phyloP scores from a whole-genome alignment of 345 rosid genomes.

The Heritiera littoralis region DNA sequence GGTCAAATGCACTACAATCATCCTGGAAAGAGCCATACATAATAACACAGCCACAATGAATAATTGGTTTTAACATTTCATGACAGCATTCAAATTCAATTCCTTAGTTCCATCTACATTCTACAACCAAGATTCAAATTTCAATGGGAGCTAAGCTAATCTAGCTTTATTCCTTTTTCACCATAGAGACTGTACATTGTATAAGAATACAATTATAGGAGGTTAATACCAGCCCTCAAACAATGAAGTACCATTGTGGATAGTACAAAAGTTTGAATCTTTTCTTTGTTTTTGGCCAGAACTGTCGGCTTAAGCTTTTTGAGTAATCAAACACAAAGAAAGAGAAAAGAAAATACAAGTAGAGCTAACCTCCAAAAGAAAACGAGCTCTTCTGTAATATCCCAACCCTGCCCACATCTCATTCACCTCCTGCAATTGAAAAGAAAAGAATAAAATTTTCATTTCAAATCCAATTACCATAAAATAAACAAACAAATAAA shows the following conservation, averaged over 20 bases:
- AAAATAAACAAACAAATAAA: background rate
- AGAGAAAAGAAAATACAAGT: background rate
- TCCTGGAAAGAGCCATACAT: background rate
- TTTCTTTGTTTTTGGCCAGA: too few relatives aligned
- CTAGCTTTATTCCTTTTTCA: background rate
- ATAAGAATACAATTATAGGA: background rate
- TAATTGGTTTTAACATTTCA: background rate
- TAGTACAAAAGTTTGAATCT: background rate
- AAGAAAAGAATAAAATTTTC: constrained; percentile 17
- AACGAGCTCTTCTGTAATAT: constrained; percentile 90
- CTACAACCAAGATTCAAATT: background rate
- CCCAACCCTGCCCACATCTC: constrained; percentile 99
- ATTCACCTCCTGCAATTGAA: constrained; percentile 75
- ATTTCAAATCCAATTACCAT: background rate
- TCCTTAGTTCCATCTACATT: background rate
- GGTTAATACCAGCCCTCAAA: background rate
- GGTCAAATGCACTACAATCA: constrained; percentile 1
- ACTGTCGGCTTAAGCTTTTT: background rate
- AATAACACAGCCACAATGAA: background rate
- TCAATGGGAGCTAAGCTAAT: background rate
- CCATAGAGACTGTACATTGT: background rate
- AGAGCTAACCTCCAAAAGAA: constrained; percentile 69
- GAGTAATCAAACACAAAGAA: background rate
- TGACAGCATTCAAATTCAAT: background rate
- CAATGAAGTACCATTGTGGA: background rate